These are phyloP conservation scores for Citrus glauca DNA, from an alignment of 345 rosid species.

Conservation along the genomic window DNA sequence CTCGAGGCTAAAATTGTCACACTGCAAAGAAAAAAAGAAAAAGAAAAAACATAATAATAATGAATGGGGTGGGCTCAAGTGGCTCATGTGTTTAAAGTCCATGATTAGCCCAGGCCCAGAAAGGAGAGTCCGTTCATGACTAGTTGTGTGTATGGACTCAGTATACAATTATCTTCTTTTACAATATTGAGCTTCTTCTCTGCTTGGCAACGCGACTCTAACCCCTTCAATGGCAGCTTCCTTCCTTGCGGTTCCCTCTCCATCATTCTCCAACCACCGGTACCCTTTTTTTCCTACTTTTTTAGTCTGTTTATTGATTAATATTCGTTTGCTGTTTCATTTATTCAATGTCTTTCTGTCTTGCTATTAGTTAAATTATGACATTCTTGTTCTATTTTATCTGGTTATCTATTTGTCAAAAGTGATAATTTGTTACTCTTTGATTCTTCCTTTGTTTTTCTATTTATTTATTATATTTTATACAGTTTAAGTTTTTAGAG, in stretches of 20 bases:
- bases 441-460: not conserved
- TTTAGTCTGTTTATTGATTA: not conserved
- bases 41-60: too few relatives aligned
- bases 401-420: not conserved
- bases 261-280: conserved; percentile 27
- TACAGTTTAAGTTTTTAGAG: not conserved
- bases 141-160: too few relatives aligned
- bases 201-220: not conserved
- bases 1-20: too few relatives aligned
- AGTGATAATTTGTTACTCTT: not conserved
- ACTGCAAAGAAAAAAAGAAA: too few relatives aligned
- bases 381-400: not conserved
- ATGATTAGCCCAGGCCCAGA: too few relatives aligned
- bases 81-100: too few relatives aligned
- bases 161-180: not conserved
- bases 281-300: conserved; percentile 6
- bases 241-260: conserved; percentile 19
- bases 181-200: not conserved
- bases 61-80: too few relatives aligned
- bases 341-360: not conserved
- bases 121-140: too few relatives aligned
- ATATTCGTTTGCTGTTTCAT: not conserved
- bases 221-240: conserved; percentile 33
- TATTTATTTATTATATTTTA: not conserved
- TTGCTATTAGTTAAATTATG: not conserved